Base-by-base conservation (phyloP, 2,329 filamentous ascomycete species). In the Phoma sp. region DNA sequence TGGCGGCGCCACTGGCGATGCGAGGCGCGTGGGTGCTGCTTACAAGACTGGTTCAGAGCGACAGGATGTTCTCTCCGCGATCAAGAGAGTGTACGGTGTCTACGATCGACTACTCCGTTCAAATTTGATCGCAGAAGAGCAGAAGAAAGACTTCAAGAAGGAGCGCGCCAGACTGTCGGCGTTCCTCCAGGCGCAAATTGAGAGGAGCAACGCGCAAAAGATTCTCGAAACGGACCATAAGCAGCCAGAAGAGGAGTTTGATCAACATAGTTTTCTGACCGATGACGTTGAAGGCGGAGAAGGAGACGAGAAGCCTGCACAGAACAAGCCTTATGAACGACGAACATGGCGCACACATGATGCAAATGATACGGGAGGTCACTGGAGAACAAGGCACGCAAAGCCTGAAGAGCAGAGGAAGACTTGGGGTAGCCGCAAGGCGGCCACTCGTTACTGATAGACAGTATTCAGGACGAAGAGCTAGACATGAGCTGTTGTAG, bases 51-150 rank as follows among this genome's bases (percentile, higher is more conserved):
- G 61, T 11, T 40, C 56, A 21, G 54, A 56, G 20, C 61, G 69
- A 29, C 39, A 67, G 42, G 64, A 74, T 34, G 67, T 65, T n/a
- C 59, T 73, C 14, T 20, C 14, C 10, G 64, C 67, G 7, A 32
- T 75, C 29, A 59, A 62, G 10, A 67, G 58, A 39, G 60, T 74
- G 6, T 65, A 73, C 47, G 67, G 53, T 20, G 51, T 74, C 1
- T 71, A 67, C 29, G 72, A 75, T 42, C 65, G 57, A 39, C 49
- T 75, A n/a, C 39, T 75, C 3, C 36, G 56, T 11, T 67, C 64
- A 11, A 65, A 71, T n/a, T n/a, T 71, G 40, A 57, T 75, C 14
- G 42, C 63, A 0, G 68, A 73, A 38, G 63, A 68, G 48, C 54
- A 65, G 36, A 72, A 71, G 47, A 23, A 42, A n/a, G 54, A 57